These are phyloP conservation scores for Taphrina populina DNA, from an alignment of 1,139 yeast species.

Conservation along the genomic window DNA sequence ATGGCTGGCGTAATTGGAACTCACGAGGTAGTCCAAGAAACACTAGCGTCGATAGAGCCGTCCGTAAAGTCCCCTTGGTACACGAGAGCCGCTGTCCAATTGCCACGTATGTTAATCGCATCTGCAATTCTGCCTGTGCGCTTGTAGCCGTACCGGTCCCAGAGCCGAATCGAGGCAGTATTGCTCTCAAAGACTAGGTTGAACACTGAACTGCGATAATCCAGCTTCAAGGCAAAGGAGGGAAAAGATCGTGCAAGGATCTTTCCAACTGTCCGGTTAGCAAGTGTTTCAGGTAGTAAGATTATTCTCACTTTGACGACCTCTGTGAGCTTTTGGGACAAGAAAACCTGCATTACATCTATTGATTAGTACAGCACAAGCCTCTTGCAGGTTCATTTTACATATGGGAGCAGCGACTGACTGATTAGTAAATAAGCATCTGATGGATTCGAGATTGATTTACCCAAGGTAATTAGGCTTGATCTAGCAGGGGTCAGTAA, in stretches of 20 bases:
- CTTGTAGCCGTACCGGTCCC: constrained; percentile 76
- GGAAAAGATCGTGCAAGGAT: constrained; percentile 78
- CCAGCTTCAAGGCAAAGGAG: constrained; percentile 77
- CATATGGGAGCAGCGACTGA: constrained; percentile 73
- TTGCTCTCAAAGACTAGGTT: constrained; percentile 87
- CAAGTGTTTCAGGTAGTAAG: neutral
- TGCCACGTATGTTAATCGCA: constrained; percentile 82
- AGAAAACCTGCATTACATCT: constrained; percentile 80
- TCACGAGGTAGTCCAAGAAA: too few species aligned
- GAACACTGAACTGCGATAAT: constrained; percentile 79
- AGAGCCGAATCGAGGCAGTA: constrained; percentile 71
- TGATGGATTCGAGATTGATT: neutral
- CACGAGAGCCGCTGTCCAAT: constrained; percentile 76
- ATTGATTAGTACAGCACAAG: too few species aligned
- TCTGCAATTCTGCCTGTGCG: constrained; percentile 75
- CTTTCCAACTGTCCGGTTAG: constrained; percentile 55
- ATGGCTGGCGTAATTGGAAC: too few species aligned
- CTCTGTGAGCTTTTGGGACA: constrained; percentile 88
- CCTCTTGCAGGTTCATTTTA: neutral
- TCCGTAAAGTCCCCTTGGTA: constrained; percentile 56
- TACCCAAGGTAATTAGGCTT: constrained; percentile 86
- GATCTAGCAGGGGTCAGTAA: constrained; percentile 57
- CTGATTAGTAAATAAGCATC: neutral
- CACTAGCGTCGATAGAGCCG: constrained; percentile 22
- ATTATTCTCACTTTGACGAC: constrained; percentile 59